A percentile compares a stretch with the other conserved stretches of the same genome.
Conservation (phyloP, 139 green algal genomes). For the Chlamydomonas incerta region DNA sequence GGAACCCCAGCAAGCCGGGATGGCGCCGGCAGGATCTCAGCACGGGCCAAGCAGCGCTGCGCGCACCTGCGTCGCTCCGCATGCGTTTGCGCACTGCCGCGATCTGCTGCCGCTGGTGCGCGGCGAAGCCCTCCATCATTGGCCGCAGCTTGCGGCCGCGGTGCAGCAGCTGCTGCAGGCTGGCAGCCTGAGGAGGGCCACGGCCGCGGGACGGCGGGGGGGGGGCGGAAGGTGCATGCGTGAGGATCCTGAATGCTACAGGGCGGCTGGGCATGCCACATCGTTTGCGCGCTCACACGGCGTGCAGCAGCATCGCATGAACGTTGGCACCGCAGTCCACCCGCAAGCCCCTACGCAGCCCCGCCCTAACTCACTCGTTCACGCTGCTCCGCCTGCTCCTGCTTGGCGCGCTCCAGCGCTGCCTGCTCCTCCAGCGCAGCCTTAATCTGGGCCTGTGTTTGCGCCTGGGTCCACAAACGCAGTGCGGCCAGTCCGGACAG, state of each 20-base stretch:
- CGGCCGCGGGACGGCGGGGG: too few species aligned
- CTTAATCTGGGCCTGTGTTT: neutral
- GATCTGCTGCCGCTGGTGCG: conserved; percentile 22
- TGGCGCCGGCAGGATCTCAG: too few species aligned
- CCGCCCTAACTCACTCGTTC: neutral
- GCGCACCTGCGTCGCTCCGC: neutral
- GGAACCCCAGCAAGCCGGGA: too few species aligned
- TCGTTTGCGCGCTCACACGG: too few species aligned
- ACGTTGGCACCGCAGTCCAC: too few species aligned
- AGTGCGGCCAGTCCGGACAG: too few species aligned
- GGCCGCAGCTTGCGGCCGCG: neutral
- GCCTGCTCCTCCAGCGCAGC: conserved; percentile 3
- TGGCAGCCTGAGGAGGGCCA: neutral
- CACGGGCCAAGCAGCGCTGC: too few species aligned
- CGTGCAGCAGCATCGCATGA: too few species aligned
- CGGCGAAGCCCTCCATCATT: neutral
- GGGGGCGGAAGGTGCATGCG: too few species aligned
- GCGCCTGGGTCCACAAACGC: too few species aligned
- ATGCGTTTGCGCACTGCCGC: conserved; percentile 5
- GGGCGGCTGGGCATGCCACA: too few species aligned
- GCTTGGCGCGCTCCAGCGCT: neutral
- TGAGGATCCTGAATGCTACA: too few species aligned
- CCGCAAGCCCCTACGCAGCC: neutral
- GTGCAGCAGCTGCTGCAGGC: neutral
- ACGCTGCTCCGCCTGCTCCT: conserved; percentile 4